Evolutionary conservation across 202 grass and related monocot genomes (phyloP), one percentile per base, ranked within the genome.

Genomic region (Hordeum pubiflorum): DNA sequence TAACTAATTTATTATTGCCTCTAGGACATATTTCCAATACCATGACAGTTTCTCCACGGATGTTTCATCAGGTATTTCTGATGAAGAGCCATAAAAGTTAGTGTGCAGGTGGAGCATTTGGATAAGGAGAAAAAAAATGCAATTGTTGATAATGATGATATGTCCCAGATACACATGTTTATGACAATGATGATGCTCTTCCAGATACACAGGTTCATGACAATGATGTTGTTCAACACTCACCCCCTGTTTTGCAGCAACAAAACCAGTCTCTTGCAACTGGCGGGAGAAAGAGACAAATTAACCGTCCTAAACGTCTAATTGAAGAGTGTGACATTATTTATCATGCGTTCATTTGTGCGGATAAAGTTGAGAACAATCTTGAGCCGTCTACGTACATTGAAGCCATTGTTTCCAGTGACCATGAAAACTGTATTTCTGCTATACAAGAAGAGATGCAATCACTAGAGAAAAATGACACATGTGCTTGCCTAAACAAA

Each of bases 381-480:
- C 3, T 11, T 54, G 62, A 81, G 43, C 63, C 26, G 0, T 0
- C 5, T 0, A 81, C 7, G 5, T 39, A 81, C 8, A 4, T 3
- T 58, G 39, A 81, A 58, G 78, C 39, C 4, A 11, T 79, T 48
- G 9, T 8, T 79, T 79, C 15, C 11, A 12, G 1, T 54, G 79
- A 46, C 21, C 39, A 14, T 0, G 37, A 34, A 3, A 74, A 55
- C 21, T 66, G 58, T 70, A 14, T 75, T 13, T 0, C 15, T 20
- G 59, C 43, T 14, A 77, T 77, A n/a, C 24, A 77, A 3, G 27
- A 56, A 73, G 76, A 79, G 76, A 79, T 79, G 50, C 18, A 46
- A 3, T 48, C 58, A 18, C 76, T 79, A 2, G 23, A 79, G 8
- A 79, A 79, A 26, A 65, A 62, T 50, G 2, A 9, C 18, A 81